Percentiles rank a stretch among this genome's conserved stretches.
These are phyloP conservation scores for Letharia columbiana DNA, from an alignment of 495 filamentous ascomycete species.

Conservation along the genomic window DNA sequence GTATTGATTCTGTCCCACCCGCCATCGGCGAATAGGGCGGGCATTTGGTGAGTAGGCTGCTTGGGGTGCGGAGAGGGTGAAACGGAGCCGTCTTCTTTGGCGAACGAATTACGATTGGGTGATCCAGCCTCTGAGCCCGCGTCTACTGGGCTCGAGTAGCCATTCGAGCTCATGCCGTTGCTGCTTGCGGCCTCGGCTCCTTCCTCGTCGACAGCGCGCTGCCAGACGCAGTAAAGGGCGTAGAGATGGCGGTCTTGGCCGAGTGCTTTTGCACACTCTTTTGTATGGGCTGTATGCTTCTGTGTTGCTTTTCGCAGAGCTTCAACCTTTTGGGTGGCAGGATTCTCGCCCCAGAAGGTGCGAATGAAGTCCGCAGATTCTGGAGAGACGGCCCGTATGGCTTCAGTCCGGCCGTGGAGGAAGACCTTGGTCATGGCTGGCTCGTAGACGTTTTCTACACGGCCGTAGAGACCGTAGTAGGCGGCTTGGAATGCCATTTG, in stretches of 20 bases:
- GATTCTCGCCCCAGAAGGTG: slow-evolving; percentile 90
- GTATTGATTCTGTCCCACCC: slow-evolving; percentile 95
- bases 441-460: slow-evolving; percentile 91
- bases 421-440: slow-evolving; percentile 96
- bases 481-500: slow-evolving; percentile 99
- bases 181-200: slow-evolving; percentile 43
- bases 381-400: slow-evolving; percentile 74
- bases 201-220: slow-evolving; percentile 74
- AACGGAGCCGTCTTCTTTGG: slow-evolving; percentile 38
- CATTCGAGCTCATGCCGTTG: slow-evolving; percentile 52
- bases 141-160: slow-evolving; percentile 46
- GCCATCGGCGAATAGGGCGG: slow-evolving; percentile 73
- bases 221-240: slow-evolving; percentile 92
- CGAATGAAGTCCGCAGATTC: slow-evolving; percentile 80
- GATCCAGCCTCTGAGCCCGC: slow-evolving; percentile 43
- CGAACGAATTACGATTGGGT: slow-evolving; percentile 43
- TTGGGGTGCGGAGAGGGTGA: slow-evolving; percentile 31
- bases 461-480: slow-evolving; percentile 94
- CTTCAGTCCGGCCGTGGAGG: slow-evolving; percentile 90
- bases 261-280: slow-evolving; percentile 80
- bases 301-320: slow-evolving; percentile 74
- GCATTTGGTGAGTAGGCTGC: slow-evolving; percentile 40
- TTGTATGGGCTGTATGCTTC: slow-evolving; percentile 71
- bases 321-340: slow-evolving; percentile 72
- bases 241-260: slow-evolving; percentile 94